Conservation (phyloP, 345 rosid genomes). For the Erodium maritimum region DNA sequence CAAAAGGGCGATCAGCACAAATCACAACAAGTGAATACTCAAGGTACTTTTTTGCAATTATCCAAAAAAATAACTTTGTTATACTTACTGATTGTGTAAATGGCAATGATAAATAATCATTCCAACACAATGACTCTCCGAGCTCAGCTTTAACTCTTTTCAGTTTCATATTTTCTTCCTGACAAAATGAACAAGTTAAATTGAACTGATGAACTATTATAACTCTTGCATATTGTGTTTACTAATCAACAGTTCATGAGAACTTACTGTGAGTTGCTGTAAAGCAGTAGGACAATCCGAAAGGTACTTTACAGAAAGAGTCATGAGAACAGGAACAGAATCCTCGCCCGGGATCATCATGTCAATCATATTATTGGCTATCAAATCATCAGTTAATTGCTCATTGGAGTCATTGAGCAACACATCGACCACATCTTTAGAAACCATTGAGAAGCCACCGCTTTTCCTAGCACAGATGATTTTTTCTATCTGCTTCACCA, state of each 20-base stretch:
- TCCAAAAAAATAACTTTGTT: too few relatives aligned
- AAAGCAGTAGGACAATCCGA: conserved; percentile 77
- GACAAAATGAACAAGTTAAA: conserved; percentile 3
- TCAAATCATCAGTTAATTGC: conserved; percentile 49
- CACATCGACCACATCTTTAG: conserved; percentile 64
- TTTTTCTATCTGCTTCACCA: conserved; percentile 52
- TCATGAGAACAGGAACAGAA: conserved; percentile 88
- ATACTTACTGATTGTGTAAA: conserved; percentile 69
- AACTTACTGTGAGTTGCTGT: conserved; percentile 55
- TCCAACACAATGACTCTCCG: conserved; percentile 63
- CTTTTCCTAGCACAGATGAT: conserved; percentile 40
- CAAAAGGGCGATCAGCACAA: background rate
- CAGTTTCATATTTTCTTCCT: conserved; percentile 81
- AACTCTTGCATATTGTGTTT: background rate
- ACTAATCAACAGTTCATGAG: too few relatives aligned
- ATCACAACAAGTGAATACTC: background rate
- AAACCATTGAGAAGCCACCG: conserved; percentile 14
- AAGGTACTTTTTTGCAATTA: background rate
- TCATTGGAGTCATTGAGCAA: conserved; percentile 51
- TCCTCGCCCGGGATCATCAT: conserved; percentile 99
- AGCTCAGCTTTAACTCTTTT: conserved; percentile 49
- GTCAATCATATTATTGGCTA: conserved; percentile 84
- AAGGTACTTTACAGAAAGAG: conserved; percentile 77
- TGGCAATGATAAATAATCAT: conserved; percentile 65
- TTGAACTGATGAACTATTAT: background rate